phyloP scores from a whole-genome alignment of 306 rosid species.

The Prunus davidiana region DNA sequence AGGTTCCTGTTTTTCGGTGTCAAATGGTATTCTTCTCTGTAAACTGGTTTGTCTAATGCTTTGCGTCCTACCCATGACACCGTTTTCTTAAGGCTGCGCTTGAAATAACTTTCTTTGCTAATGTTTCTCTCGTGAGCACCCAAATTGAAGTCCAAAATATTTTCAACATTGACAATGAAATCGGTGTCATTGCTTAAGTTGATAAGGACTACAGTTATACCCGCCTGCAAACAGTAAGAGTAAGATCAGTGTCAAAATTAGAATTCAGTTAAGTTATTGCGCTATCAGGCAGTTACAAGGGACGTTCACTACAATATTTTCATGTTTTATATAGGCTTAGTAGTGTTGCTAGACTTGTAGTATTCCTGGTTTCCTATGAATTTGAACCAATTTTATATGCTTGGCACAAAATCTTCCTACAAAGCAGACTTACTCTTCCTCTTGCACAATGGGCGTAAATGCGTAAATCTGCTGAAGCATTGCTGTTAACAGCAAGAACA shows the following conservation, averaged over 20 bases:
- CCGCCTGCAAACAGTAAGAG: slow-evolving; percentile 40
- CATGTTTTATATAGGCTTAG: no score
- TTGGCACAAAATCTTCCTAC: slow-evolving; percentile 7
- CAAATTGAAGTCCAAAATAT: slow-evolving; percentile 10
- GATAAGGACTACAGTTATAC: slow-evolving; percentile 69
- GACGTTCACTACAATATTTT: no score
- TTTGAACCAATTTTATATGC: not conserved
- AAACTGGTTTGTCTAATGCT: slow-evolving; percentile 46
- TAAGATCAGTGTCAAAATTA: not conserved
- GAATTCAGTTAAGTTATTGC: not conserved
- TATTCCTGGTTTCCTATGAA: not conserved
- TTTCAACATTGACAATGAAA: slow-evolving; percentile 42
- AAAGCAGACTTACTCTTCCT: slow-evolving; percentile 61
- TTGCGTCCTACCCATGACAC: slow-evolving; percentile 77
- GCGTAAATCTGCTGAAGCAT: slow-evolving; percentile 61
- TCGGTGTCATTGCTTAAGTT: slow-evolving; percentile 77
- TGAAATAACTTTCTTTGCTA: slow-evolving; percentile 28
- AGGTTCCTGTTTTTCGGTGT: slow-evolving; percentile 54
- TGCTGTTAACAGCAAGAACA: slow-evolving; percentile 52
- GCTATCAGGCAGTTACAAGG: not conserved
- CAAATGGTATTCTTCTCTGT: slow-evolving; percentile 85
- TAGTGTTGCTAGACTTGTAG: no score
- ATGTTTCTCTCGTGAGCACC: slow-evolving; percentile 17
- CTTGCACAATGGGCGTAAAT: slow-evolving; percentile 86
- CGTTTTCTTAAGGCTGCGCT: slow-evolving; percentile 53